These are phyloP conservation scores for Falciphora oryzae DNA, from an alignment of 2,329 filamentous ascomycete species.

Conservation along the genomic window DNA sequence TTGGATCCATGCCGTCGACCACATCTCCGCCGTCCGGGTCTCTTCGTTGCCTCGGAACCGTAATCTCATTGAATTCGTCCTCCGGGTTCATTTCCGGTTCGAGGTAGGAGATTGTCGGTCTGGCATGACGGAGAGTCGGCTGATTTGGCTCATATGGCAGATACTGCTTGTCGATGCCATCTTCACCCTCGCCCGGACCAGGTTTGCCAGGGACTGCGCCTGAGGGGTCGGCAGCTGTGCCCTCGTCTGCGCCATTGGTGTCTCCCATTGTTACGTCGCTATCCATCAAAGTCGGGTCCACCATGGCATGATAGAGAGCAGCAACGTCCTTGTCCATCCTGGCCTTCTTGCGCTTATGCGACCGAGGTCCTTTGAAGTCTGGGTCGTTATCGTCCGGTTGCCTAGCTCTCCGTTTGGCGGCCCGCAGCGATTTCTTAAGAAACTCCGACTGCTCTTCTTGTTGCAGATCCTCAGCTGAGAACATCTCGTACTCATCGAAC, in stretches of 20 bases:
- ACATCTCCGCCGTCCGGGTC: conserved; percentile 6
- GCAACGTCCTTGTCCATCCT: conserved; percentile 28
- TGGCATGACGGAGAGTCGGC: conserved; percentile 46
- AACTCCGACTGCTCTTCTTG: conserved; percentile 44
- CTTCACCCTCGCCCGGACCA: conserved; percentile 6
- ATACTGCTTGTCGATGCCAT: conserved; percentile 7
- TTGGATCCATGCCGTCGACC: conserved; percentile 9
- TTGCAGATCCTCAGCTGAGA: conserved; percentile 35
- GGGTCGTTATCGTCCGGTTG: conserved; percentile 49
- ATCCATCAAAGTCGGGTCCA: conserved; percentile 47
- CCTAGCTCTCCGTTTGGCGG: conserved; percentile 46
- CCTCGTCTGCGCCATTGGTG: conserved; percentile 13
- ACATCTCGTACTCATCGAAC: conserved; percentile 53
- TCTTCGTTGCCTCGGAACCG: conserved; percentile 17
- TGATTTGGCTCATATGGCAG: conserved; percentile 37
- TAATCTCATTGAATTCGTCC: conserved; percentile 38
- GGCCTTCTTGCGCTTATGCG: conserved; percentile 37
- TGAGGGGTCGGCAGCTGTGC: conserved; percentile 9
- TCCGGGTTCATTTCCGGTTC: conserved; percentile 39
- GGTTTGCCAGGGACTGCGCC: conserved; percentile 6
- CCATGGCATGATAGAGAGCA: conserved; percentile 29
- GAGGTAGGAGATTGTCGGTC: conserved; percentile 44
- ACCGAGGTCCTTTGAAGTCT: conserved; percentile 42
- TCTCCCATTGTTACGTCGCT: conserved; percentile 17
- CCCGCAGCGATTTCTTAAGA: conserved; percentile 48